A percentile compares a stretch with the other conserved stretches of the same genome.
These are phyloP conservation scores for Geotrichum ghanense DNA, from an alignment of 805 yeast genomes.

Conservation along the genomic window DNA sequence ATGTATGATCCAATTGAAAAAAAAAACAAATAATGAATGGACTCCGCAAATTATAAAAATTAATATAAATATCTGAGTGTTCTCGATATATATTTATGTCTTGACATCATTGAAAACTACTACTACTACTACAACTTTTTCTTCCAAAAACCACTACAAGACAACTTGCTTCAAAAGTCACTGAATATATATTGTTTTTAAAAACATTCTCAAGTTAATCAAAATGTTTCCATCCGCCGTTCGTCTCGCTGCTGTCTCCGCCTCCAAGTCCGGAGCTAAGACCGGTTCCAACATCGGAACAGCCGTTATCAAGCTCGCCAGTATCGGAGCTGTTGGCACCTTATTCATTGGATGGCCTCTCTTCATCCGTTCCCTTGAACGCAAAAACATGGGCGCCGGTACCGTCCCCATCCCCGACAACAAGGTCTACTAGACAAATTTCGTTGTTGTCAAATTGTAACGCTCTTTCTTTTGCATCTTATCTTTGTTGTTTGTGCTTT, in stretches of 20 bases:
- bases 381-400: background rate
- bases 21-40: too few species aligned
- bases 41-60: too few species aligned
- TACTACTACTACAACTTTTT: too few species aligned
- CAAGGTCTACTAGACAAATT: background rate
- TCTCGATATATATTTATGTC: too few species aligned
- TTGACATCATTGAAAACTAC: too few species aligned
- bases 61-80: too few species aligned
- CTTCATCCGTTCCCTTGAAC: background rate
- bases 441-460: too few species aligned
- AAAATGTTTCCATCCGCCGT: conserved; percentile 1
- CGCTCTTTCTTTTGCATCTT: background rate
- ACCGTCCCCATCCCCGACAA: background rate
- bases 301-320: background rate
- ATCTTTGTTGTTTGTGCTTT: background rate
- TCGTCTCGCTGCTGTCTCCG: background rate
- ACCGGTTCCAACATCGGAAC: background rate
- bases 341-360: background rate
- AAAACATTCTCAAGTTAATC: too few species aligned
- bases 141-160: too few species aligned
- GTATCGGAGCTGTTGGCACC: conserved; percentile 1
- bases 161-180: too few species aligned
- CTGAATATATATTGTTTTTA: too few species aligned
- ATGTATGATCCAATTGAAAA: too few species aligned
- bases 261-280: background rate